Base-by-base conservation (phyloP, 441 rosid species). In the Populus hybrid region DNA sequence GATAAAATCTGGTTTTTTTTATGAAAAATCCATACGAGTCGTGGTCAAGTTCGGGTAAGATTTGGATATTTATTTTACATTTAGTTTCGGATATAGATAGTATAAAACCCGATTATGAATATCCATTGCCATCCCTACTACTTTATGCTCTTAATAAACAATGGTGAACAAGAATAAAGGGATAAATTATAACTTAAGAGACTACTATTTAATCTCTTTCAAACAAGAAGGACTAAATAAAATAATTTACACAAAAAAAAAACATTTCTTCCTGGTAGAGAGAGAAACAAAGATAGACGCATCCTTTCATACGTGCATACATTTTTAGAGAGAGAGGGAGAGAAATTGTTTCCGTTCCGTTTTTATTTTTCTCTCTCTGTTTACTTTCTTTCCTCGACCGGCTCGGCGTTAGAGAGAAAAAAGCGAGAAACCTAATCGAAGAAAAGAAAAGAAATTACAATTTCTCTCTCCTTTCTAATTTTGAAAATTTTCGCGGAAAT, bases 321-420 rank as follows among this genome's bases (percentile, higher is more conserved):
- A 57, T 11, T 20, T n/a, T 71, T 28, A 20, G 40, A 65, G 36
- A 64, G 66, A 34, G 77, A 36, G 66, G 26, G 77, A 36, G 21
- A 50, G 78, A 80, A 32, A 77, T 82, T 65, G 82, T 69, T 78
- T 75, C 80, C 83, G 77, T 84, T 70, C 75, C 79, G 69, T 84
- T 81, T 84, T 78, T 72, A 67, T 26, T 85, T 71, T 74, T 70
- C 3, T 67, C 34, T 26, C 8, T 30, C 38, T 67, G 21, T 32
- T 8, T 32, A 32, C 8, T 67, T 73, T 72, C 79, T 81, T 76
- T 57, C 72, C 84, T 87, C 85, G 72, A 70, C 84, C 76, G 80
- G 73, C 81, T 83, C 81, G 78, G 71, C 70, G 71, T 40, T 77
- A n/a, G 36, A 32, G n/a, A 34, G 50, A 36, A 14, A 26, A 16